Percentiles rank a stretch among this genome's conserved stretches.
phyloP scores from a whole-genome alignment of 345 rosid species.

The Limnanthes douglasii region DNA sequence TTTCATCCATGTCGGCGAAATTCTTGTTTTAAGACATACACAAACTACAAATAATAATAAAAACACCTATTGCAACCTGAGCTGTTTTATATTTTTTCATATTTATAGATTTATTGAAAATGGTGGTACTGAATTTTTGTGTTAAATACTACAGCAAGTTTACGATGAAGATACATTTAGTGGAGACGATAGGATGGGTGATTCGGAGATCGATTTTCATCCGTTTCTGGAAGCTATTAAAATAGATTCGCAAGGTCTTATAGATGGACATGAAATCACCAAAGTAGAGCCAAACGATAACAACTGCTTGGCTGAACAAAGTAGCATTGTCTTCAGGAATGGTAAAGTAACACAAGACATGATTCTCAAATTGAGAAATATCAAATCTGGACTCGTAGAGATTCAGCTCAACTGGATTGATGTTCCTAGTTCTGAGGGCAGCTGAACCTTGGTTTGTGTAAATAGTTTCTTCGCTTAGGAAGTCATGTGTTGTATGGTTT shows the following conservation, averaged over 20 bases:
- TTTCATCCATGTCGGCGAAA: no score
- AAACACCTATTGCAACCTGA: no score
- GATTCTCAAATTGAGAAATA: slow-evolving; percentile 38
- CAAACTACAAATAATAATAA: no score
- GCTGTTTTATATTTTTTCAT: no score
- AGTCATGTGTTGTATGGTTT: no score
- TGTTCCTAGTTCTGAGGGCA: slow-evolving; percentile 17
- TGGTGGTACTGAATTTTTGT: no score
- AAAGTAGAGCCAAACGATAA: slow-evolving; percentile 23
- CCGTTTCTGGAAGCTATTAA: slow-evolving; percentile 33
- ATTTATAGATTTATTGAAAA: no score
- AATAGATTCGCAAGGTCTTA: slow-evolving; percentile 29
- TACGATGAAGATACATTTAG: slow-evolving; percentile 64
- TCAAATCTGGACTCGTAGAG: slow-evolving; percentile 47
- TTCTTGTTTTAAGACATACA: no score
- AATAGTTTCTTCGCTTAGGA: neutral
- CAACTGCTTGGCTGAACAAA: slow-evolving; percentile 46
- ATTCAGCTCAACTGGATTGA: slow-evolving; percentile 60
- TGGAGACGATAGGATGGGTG: slow-evolving; percentile 71
- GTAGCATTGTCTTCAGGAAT: slow-evolving; percentile 23
- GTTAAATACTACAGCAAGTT: slow-evolving; percentile 26
- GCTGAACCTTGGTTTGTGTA: slow-evolving; percentile 3
- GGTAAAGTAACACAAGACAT: slow-evolving; percentile 44
- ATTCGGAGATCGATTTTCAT: slow-evolving; percentile 46
- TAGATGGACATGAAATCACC: slow-evolving; percentile 36